A percentile compares a stretch with the other conserved stretches of the same genome.
These are phyloP conservation scores for Ceratobasidium sp. DNA, from an alignment of 1,284 basidiomycete species.

Conservation along the genomic window DNA sequence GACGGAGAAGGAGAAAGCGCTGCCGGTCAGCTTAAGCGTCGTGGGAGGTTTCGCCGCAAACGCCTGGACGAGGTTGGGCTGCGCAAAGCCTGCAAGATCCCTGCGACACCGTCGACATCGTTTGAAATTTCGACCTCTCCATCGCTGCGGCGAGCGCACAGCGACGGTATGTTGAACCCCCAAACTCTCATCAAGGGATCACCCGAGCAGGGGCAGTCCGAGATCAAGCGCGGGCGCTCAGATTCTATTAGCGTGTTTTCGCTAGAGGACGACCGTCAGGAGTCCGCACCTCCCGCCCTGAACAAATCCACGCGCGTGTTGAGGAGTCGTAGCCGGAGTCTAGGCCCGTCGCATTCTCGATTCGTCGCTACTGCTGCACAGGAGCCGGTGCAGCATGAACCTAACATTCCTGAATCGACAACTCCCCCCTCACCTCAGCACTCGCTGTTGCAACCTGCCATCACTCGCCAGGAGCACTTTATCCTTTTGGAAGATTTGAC, in stretches of 20 bases:
- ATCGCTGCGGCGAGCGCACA: slow-evolving; percentile 66
- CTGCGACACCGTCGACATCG: not conserved
- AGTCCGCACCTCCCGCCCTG: slow-evolving; percentile 37
- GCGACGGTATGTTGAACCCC: slow-evolving; percentile 55
- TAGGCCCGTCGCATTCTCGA: slow-evolving; percentile 34
- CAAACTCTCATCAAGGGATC: slow-evolving; percentile 24
- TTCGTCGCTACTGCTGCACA: slow-evolving; percentile 21
- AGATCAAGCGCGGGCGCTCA: slow-evolving; percentile 29
- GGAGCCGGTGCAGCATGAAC: slow-evolving; percentile 29
- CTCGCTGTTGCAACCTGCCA: slow-evolving; percentile 48
- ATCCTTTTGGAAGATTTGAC: slow-evolving; percentile 99
- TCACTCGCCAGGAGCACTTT: slow-evolving; percentile 93
- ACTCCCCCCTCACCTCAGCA: slow-evolving; percentile 48
- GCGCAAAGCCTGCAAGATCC: slow-evolving; percentile 6
- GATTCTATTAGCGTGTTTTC: slow-evolving; percentile 52
- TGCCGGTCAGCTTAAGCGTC: slow-evolving; percentile 16
- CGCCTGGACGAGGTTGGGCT: slow-evolving; percentile 21
- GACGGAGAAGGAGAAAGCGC: slow-evolving; percentile 35
- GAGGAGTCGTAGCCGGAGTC: slow-evolving; percentile 41
- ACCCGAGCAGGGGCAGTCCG: slow-evolving; percentile 25
- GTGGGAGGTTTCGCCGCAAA: slow-evolving; percentile 37
- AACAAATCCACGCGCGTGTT: slow-evolving; percentile 11
- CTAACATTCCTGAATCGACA: slow-evolving; percentile 39
- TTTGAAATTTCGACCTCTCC: slow-evolving; percentile 46
- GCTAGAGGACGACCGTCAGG: slow-evolving; percentile 55